Evolutionary conservation across 1,284 basidiomycete genomes (phyloP), one percentile per base, ranked within the genome.

Genomic region (Tilletia caries): DNA sequence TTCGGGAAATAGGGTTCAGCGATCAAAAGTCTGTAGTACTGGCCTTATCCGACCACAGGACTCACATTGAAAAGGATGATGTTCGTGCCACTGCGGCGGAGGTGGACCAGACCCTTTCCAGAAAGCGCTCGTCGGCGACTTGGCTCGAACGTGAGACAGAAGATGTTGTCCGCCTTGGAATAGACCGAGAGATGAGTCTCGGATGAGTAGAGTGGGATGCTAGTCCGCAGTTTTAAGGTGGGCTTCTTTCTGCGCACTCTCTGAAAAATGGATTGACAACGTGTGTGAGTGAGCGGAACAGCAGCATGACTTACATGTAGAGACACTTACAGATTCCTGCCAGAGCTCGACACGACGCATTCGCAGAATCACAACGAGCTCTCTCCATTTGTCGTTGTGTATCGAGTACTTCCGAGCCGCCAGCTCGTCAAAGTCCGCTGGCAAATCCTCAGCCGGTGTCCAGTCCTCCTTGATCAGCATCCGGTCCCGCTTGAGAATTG

Each of bases 361-460:
- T 58, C 91, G 87, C 90, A 91, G 92, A 20, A 88, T 88, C 0
- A 93, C 91, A 70, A 93, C 84, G 78, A 89, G 92, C 79, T 94
- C 92, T 34, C 85, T 86, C 88, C 90, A 91, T 29, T 88, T 87
- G 76, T 89, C 88, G 70, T 87, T 88, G n/a, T 87, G 85, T 10
- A 92, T 82, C 70, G 89, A 83, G 65, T 80, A 80, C 46, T 76
- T 76, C 18, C 82, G 78, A 6, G 90, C 88, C 69, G 87, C 86
- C 43, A 84, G 83, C 76, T 92, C 92, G 76, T 92, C 89, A 76
- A 92, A 92, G 64, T 86, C 82, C 4, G 79, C 73, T 3, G 86
- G 84, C 0, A 91, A 75, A 29, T 84, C 84, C 69, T 88, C 87
- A 2, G 84, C 84, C 67, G 87, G 87, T 3, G 88, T 88, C 77